Conservation (phyloP, 2,329 filamentous ascomycete genomes). For the Cladosporium sp. region DNA sequence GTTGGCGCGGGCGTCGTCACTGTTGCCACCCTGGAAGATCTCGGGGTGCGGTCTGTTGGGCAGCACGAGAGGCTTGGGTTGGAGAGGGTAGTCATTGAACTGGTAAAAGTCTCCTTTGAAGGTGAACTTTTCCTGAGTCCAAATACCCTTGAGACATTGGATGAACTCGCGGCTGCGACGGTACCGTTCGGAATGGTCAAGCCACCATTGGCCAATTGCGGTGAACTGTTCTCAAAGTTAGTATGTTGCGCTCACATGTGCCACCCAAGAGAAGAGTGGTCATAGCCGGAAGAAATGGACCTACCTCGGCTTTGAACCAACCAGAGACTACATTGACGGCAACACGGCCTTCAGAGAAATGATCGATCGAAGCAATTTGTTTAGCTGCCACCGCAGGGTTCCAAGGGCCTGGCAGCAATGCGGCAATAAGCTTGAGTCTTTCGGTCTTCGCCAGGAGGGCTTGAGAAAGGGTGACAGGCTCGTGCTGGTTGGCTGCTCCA, state of each 20-base stretch:
- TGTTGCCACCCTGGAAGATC: conserved; percentile 52
- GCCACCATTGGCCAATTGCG: conserved; percentile 51
- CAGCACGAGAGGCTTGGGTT: conserved; percentile 45
- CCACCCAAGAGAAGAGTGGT: neutral
- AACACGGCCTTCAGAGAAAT: conserved; percentile 48
- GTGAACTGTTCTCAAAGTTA: conserved; percentile 34
- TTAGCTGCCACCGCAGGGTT: conserved; percentile 50
- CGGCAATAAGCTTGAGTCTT: conserved; percentile 48
- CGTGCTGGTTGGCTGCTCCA: conserved; percentile 44
- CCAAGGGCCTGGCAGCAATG: conserved; percentile 48
- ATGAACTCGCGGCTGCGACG: conserved; percentile 49
- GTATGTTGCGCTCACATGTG: neutral
- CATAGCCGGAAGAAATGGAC: neutral
- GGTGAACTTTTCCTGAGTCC: conserved; percentile 47
- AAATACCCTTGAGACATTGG: conserved; percentile 47
- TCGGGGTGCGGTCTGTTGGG: conserved; percentile 46
- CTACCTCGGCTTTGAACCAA: conserved; percentile 49
- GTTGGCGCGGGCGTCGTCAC: conserved; percentile 47
- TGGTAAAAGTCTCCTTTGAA: conserved; percentile 51
- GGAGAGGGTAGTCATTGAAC: conserved; percentile 47
- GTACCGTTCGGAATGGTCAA: conserved; percentile 51
- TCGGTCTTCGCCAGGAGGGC: conserved; percentile 45
- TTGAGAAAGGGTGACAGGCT: conserved; percentile 50
- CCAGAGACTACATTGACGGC: conserved; percentile 51
- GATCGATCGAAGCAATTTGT: conserved; percentile 50